A percentile compares a stretch with the other conserved stretches of the same genome.
phyloP scores from a whole-genome alignment of 1,284 basidiomycete genomes.

The Sphaerobolus stellatus region DNA sequence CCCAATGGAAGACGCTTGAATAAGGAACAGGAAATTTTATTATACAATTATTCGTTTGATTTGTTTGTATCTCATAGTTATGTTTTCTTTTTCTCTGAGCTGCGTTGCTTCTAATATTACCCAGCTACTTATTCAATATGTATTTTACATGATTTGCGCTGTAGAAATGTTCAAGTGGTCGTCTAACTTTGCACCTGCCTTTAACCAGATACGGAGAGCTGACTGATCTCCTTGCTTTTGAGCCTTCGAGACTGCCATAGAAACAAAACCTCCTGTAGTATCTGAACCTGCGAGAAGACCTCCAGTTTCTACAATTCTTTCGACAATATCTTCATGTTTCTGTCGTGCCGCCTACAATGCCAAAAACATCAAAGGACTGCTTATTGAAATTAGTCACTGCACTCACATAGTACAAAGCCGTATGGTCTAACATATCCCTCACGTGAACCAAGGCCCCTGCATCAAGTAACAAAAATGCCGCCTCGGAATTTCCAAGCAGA shows the following conservation, averaged over 20 bases:
- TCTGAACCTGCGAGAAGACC: constrained; percentile 70
- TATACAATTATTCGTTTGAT: not conserved
- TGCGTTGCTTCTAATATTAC: not conserved
- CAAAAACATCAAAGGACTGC: too few relatives aligned
- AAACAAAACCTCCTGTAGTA: constrained; percentile 52
- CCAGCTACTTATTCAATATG: not conserved
- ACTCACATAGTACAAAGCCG: constrained; percentile 76
- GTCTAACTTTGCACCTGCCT: constrained; percentile 4
- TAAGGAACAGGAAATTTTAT: not conserved
- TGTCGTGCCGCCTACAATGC: constrained; percentile 73
- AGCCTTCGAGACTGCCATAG: constrained; percentile 1
- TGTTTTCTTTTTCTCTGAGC: not conserved
- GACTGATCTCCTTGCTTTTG: not conserved
- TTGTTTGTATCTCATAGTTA: not conserved
- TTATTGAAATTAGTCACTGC: too few relatives aligned
- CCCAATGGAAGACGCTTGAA: constrained; percentile 28
- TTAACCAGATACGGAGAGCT: constrained; percentile 3
- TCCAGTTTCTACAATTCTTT: constrained; percentile 69
- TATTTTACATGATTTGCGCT: not conserved
- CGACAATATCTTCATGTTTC: constrained; percentile 60
- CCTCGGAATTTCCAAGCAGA: constrained; percentile 59
- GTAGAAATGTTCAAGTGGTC: not conserved
- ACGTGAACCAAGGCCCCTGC: constrained; percentile 87
- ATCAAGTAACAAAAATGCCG: constrained; percentile 63
- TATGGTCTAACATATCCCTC: constrained; percentile 76